Evolutionary conservation across 2,329 filamentous ascomycete genomes (phyloP).

Genomic region (Dactylellina leptospora): DNA sequence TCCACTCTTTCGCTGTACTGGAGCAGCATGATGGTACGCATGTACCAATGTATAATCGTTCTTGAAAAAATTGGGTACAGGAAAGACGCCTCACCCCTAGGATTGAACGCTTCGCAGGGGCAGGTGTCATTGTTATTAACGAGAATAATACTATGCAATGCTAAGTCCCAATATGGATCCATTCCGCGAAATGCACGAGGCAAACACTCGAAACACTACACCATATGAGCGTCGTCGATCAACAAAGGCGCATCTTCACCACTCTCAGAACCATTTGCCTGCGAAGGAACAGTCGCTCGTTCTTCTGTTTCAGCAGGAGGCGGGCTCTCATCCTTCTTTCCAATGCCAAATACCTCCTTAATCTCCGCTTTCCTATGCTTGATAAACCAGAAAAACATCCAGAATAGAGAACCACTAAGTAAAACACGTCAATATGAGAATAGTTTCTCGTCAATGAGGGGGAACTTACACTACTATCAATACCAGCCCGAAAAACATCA

Average conservation of each 20-base stretch:
- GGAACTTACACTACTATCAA: conserved; percentile 21
- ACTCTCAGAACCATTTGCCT: not conserved
- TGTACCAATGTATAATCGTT: too few relatives aligned
- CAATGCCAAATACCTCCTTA: conserved; percentile 9
- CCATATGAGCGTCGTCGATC: conserved; percentile 32
- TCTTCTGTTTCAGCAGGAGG: not conserved
- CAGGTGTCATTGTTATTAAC: too few relatives aligned
- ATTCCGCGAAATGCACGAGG: too few relatives aligned
- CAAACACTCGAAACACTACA: too few relatives aligned
- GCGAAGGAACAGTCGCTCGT: not conserved
- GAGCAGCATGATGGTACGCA: too few relatives aligned
- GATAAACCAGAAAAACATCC: conserved; percentile 34
- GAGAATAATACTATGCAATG: too few relatives aligned
- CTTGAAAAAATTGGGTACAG: too few relatives aligned
- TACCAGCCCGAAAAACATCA: not conserved
- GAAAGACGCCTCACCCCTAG: too few relatives aligned
- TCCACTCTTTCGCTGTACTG: too few relatives aligned
- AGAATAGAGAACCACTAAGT: conserved; percentile 28
- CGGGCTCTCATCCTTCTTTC: not conserved
- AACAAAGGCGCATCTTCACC: conserved; percentile 35
- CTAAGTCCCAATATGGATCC: too few relatives aligned
- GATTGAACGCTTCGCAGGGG: too few relatives aligned
- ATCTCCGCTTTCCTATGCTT: conserved; percentile 24
- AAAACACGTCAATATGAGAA: not conserved
- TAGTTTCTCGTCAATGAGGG: not conserved